Evolutionary conservation across 139 green algal species (phyloP).

Genomic region (Trebouxia sp.): DNA sequence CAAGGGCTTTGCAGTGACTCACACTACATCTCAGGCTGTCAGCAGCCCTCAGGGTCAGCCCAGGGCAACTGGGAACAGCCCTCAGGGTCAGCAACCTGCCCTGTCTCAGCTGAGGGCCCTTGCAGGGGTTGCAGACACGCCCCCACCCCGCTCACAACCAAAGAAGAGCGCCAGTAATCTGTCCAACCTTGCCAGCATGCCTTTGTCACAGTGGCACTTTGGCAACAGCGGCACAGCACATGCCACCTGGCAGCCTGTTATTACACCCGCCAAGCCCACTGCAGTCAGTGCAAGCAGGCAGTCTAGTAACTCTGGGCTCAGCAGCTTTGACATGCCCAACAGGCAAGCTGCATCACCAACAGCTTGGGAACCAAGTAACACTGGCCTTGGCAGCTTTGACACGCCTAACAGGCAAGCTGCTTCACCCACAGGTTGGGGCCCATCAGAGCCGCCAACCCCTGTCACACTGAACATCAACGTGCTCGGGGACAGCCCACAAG

Average conservation of each 20-base stretch:
- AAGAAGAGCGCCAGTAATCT: neutral
- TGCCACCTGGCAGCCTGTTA: conserved; percentile 8
- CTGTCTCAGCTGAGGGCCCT: neutral
- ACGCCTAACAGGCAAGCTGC: neutral
- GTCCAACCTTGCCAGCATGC: neutral
- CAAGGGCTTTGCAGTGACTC: too few relatives aligned
- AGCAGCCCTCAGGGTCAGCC: neutral
- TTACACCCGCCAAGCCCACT: too few relatives aligned
- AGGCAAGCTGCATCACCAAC: too few relatives aligned
- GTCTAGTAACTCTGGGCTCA: too few relatives aligned
- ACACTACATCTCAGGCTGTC: too few relatives aligned
- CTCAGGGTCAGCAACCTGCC: neutral
- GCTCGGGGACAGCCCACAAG: neutral
- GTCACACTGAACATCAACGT: conserved; percentile 3
- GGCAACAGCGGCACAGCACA: conserved; percentile 8
- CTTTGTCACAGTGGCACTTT: conserved; percentile 16
- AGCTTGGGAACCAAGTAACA: too few relatives aligned
- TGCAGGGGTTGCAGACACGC: neutral
- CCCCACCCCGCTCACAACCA: neutral
- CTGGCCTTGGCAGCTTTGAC: neutral
- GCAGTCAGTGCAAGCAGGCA: too few relatives aligned
- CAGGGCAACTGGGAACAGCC: neutral
- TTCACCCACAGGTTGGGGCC: neutral
- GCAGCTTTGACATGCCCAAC: too few relatives aligned
- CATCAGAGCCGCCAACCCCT: neutral